Conservation (phyloP, 768 basidiomycete genomes). For the Cantharellus cinnabarinus region DNA sequence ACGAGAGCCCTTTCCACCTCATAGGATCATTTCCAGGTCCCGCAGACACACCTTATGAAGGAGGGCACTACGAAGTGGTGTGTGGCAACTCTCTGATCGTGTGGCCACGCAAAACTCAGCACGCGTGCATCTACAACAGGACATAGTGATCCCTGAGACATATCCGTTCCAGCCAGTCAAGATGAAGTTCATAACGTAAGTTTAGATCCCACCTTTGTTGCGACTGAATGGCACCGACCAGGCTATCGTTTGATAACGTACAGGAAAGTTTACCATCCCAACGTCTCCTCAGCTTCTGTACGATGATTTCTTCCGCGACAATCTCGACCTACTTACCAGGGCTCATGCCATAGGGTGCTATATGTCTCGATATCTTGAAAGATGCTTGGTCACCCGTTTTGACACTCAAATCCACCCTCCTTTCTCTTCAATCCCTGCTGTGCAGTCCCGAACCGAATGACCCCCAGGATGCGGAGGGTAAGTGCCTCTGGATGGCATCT, state of each 20-base stretch:
- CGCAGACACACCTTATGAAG: slow-evolving; percentile 81
- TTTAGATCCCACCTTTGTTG: background rate
- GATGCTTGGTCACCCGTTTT: slow-evolving; percentile 93
- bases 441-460: slow-evolving; percentile 92
- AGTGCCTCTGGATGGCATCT: slow-evolving; percentile 2
- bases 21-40: slow-evolving; percentile 84
- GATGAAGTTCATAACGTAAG: slow-evolving; percentile 85
- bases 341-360: slow-evolving; percentile 3
- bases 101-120: background rate
- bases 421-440: slow-evolving; percentile 80
- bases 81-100: slow-evolving; percentile 15
- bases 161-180: slow-evolving; percentile 89
- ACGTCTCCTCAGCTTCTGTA: slow-evolving; percentile 81
- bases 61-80: slow-evolving; percentile 81
- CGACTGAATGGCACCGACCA: background rate
- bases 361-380: slow-evolving; percentile 24
- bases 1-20: slow-evolving; percentile 79
- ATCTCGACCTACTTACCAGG: background rate
- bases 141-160: slow-evolving; percentile 80
- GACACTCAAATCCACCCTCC: slow-evolving; percentile 88
- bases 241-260: background rate
- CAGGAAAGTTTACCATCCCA: slow-evolving; percentile 80
- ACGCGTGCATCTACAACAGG: slow-evolving; percentile 24
- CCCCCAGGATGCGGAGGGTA: slow-evolving; percentile 81
- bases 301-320: slow-evolving; percentile 22